A percentile compares a stretch with the other conserved stretches of the same genome.
phyloP scores from a whole-genome alignment of 2,329 filamentous ascomycete genomes.

The Magnaporthiopsis incrustans region DNA sequence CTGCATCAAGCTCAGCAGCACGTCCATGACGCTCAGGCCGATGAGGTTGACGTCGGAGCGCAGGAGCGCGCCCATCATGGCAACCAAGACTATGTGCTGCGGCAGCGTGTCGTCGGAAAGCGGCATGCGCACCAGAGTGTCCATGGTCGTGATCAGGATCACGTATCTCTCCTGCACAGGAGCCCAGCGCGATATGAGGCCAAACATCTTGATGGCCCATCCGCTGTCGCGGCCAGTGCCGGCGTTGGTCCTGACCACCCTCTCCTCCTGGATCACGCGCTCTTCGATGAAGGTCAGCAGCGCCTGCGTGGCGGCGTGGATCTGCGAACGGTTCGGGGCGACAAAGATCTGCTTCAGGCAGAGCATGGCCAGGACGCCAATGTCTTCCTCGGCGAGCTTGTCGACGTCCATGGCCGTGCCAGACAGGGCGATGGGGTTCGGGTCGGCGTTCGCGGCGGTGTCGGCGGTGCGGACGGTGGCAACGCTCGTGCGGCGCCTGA shows the following conservation, averaged over 20 bases:
- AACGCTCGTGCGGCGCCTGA: constrained; percentile 67
- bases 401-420: constrained; percentile 83
- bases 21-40: constrained; percentile 91
- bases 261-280: constrained; percentile 42
- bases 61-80: constrained; percentile 73
- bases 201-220: constrained; percentile 79
- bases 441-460: constrained; percentile 41
- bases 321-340: constrained; percentile 72
- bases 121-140: constrained; percentile 61
- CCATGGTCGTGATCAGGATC: constrained; percentile 75
- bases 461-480: constrained; percentile 69
- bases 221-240: constrained; percentile 42
- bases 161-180: constrained; percentile 92
- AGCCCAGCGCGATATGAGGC: constrained; percentile 75
- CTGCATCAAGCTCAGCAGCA: constrained; percentile 75
- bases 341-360: constrained; percentile 83
- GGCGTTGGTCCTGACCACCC: constrained; percentile 41
- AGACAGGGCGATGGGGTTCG: constrained; percentile 64
- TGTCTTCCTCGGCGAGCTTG: constrained; percentile 81
- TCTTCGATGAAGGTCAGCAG: constrained; percentile 68
- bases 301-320: constrained; percentile 65
- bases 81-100: constrained; percentile 66
- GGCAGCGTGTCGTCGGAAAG: constrained; percentile 63
- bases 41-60: constrained; percentile 89
- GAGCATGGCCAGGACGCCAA: constrained; percentile 73